Evolutionary conservation across 495 filamentous ascomycete species (phyloP), one percentile per base, ranked within the genome.

Genomic region (Aspergillus ellipticus): DNA sequence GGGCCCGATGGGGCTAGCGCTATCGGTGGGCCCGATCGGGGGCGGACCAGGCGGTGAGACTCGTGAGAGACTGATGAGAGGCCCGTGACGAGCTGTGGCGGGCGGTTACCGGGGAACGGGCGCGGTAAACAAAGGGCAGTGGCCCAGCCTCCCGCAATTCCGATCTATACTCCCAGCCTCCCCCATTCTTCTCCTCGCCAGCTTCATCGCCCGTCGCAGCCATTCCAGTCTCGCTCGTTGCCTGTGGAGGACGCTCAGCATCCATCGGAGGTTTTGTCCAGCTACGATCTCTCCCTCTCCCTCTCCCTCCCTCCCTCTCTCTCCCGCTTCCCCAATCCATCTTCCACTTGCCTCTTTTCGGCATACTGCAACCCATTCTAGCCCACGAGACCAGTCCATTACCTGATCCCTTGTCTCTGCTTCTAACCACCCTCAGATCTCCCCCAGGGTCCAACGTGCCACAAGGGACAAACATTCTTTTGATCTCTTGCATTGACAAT

Each of bases 41-140:
- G 21, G 24, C 15, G 37, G 49, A 17, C 69, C 33, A 69, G 65
- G 74, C 74, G 74, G 72, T 73, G 42, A 42, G 22, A 2, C n/a
- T n/a, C n/a, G n/a, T n/a, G n/a, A n/a, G n/a, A n/a, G n/a, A n/a
- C n/a, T n/a, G n/a, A n/a, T n/a, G n/a, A n/a, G n/a, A n/a, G n/a
- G n/a, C n/a, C n/a, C n/a, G n/a, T n/a, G n/a, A n/a, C n/a, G n/a
- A n/a, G n/a, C n/a, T n/a, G n/a, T n/a, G n/a, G n/a, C n/a, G 24
- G 0, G 0, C 54, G 65, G 72, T 76, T 73, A 60, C 74, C 67
- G 56, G 62, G 72, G 66, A 74, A 71, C 68, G 64, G 51, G 39
- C 28, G 52, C 19, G 35, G 74, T 78, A 76, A 78, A 78, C 74
- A 78, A 75, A 65, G 63, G 51, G 53, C 58, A 68, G 68, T 78